Evolutionary conservation across 2,329 filamentous ascomycete genomes (phyloP).

Genomic region (Alternaria brassicae): DNA sequence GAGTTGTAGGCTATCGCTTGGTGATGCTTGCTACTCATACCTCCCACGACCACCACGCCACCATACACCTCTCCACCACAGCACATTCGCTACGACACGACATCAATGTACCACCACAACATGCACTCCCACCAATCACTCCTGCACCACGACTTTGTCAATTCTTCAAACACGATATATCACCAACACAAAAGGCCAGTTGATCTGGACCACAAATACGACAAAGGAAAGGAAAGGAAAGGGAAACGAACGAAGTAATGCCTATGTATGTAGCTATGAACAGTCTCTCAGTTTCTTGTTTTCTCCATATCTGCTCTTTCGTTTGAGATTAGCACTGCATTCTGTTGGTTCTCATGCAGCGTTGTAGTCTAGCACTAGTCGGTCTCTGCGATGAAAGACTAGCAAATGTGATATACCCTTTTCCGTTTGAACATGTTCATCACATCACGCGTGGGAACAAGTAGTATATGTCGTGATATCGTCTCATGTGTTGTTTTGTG

Average conservation of each 20-base stretch:
- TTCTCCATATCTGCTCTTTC: not conserved
- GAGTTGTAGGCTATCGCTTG: slow-evolving; percentile 53
- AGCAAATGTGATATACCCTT: slow-evolving; percentile 18
- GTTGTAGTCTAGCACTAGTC: not conserved
- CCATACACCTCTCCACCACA: not conserved
- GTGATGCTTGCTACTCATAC: not conserved
- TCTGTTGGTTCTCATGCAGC: slow-evolving; percentile 6
- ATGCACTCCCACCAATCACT: not conserved
- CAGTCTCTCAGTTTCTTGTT: slow-evolving; percentile 1
- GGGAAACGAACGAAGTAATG: slow-evolving; percentile 7
- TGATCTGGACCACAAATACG: not conserved
- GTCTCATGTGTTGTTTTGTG: not conserved
- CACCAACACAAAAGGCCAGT: not conserved
- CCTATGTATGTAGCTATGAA: slow-evolving; percentile 16
- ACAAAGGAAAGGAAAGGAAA: not conserved
- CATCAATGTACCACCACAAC: slow-evolving; percentile 3
- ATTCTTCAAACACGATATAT: not conserved
- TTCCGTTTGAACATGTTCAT: not conserved
- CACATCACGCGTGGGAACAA: not conserved
- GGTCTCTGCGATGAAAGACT: not conserved
- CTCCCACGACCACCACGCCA: not conserved
- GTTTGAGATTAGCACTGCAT: not conserved
- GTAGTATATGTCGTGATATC: not conserved
- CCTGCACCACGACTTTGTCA: not conserved
- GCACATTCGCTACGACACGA: slow-evolving; percentile 13